Conservation (phyloP, 2,329 filamentous ascomycete species). For the Calonectria pseudoturangicola region DNA sequence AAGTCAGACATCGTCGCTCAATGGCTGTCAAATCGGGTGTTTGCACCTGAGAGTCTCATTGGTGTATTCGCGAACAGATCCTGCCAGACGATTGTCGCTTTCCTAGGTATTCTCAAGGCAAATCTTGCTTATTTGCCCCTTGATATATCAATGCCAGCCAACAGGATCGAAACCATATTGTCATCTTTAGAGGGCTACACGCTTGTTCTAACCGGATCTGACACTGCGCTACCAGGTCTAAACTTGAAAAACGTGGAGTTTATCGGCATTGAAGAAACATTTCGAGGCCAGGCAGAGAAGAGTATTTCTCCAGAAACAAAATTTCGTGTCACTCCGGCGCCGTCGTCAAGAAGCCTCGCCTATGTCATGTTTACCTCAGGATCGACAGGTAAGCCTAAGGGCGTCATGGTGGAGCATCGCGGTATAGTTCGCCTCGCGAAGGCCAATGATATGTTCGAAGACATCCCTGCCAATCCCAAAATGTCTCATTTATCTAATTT, state of each 20-base stretch:
- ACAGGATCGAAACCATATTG: background rate
- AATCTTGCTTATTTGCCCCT: constrained; percentile 15
- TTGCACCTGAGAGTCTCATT: background rate
- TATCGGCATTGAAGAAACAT: background rate
- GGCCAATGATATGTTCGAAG: background rate
- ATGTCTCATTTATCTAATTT: constrained; percentile 1
- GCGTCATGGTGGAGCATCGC: constrained; percentile 42
- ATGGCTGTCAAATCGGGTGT: no score
- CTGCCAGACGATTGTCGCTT: background rate
- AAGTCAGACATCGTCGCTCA: background rate
- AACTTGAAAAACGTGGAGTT: background rate
- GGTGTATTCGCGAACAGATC: background rate
- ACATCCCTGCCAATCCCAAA: background rate
- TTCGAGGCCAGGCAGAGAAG: background rate
- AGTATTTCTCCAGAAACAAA: background rate
- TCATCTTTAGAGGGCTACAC: background rate
- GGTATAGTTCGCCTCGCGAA: constrained; percentile 4
- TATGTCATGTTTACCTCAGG: constrained; percentile 54
- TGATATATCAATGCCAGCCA: background rate
- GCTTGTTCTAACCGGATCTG: background rate
- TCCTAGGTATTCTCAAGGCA: constrained; percentile 5
- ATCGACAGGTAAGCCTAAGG: constrained; percentile 54
- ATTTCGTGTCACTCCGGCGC: fast-evolving
- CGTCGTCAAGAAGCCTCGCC: constrained; percentile 30
- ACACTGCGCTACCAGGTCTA: background rate